phyloP scores from a whole-genome alignment of 2,329 filamentous ascomycete species.

The Hymenoscyphus salicellus region DNA sequence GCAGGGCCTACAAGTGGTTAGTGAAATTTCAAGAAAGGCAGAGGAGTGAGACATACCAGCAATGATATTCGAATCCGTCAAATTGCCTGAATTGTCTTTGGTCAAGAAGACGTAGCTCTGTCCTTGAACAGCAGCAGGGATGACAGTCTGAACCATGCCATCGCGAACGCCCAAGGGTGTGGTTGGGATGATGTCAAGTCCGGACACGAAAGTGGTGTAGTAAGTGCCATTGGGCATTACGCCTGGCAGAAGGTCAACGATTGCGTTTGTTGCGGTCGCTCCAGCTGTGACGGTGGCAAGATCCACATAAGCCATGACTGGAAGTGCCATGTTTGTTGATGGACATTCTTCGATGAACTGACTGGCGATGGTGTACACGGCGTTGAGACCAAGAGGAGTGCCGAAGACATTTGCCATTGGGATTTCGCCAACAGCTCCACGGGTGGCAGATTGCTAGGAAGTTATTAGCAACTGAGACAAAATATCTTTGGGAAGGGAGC shows the following conservation, averaged over 20 bases:
- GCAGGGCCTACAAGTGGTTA: conserved; percentile 23
- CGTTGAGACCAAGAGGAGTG: conserved; percentile 54
- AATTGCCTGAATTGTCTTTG: conserved; percentile 35
- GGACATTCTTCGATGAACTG: conserved; percentile 60
- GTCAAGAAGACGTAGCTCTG: conserved; percentile 44
- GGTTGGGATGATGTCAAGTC: conserved; percentile 36
- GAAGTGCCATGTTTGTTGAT: conserved; percentile 50
- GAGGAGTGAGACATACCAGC: conserved; percentile 32
- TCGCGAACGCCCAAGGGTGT: conserved; percentile 36
- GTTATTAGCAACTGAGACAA: background rate
- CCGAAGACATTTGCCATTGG: conserved; percentile 61
- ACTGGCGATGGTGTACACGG: conserved; percentile 62
- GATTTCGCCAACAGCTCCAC: conserved; percentile 46
- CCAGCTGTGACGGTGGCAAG: conserved; percentile 38
- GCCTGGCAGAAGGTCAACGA: conserved; percentile 30
- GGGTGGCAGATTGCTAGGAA: conserved; percentile 53
- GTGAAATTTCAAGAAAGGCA: background rate
- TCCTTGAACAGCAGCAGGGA: conserved; percentile 37
- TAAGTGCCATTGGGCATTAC: conserved; percentile 27
- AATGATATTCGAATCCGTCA: conserved; percentile 40
- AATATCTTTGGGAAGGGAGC: background rate
- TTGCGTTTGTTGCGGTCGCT: conserved; percentile 24
- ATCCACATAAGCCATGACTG: conserved; percentile 58
- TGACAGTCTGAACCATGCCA: conserved; percentile 29
- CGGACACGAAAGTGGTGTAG: conserved; percentile 39